Evolutionary conservation across 306 rosid genomes (phyloP).

Genomic region (Cajanus cajan): DNA sequence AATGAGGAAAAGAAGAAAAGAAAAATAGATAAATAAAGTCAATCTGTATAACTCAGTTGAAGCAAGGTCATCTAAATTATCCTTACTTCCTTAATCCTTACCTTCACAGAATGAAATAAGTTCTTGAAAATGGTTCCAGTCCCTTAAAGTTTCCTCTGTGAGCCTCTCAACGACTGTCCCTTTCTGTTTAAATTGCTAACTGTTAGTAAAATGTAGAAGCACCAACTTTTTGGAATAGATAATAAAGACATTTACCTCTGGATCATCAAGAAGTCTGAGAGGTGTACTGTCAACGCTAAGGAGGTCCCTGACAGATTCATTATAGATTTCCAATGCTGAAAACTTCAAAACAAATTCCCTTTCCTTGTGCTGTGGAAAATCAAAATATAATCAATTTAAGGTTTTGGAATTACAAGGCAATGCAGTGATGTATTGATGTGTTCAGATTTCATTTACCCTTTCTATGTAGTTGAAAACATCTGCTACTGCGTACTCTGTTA

Average conservation of each 20-base stretch:
- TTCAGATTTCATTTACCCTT: constrained; percentile 49
- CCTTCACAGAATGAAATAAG: constrained; percentile 84
- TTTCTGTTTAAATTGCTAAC: constrained; percentile 55
- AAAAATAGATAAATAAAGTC: constrained; percentile 7
- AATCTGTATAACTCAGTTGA: constrained; percentile 4
- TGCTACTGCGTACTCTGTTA: constrained; percentile 65
- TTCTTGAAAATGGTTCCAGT: constrained; percentile 80
- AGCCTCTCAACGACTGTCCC: constrained; percentile 93
- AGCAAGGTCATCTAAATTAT: constrained; percentile 31
- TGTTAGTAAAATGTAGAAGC: constrained; percentile 24
- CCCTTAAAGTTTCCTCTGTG: constrained; percentile 70
- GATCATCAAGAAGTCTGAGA: constrained; percentile 94
- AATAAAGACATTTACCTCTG: constrained; percentile 64
- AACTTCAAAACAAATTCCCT: constrained; percentile 77
- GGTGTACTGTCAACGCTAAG: constrained; percentile 74
- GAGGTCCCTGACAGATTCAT: constrained; percentile 96
- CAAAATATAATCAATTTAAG: constrained; percentile 29
- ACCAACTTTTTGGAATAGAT: not conserved
- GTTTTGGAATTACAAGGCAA: constrained; percentile 19
- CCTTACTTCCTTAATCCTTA: constrained; percentile 46
- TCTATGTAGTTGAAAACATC: constrained; percentile 69
- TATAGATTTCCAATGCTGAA: constrained; percentile 93
- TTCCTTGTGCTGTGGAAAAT: constrained; percentile 61
- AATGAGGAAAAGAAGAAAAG: not conserved
- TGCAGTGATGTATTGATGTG: not conserved